Evolutionary conservation across 2,329 filamentous ascomycete species (phyloP).

Genomic region (Fusarium sp.): DNA sequence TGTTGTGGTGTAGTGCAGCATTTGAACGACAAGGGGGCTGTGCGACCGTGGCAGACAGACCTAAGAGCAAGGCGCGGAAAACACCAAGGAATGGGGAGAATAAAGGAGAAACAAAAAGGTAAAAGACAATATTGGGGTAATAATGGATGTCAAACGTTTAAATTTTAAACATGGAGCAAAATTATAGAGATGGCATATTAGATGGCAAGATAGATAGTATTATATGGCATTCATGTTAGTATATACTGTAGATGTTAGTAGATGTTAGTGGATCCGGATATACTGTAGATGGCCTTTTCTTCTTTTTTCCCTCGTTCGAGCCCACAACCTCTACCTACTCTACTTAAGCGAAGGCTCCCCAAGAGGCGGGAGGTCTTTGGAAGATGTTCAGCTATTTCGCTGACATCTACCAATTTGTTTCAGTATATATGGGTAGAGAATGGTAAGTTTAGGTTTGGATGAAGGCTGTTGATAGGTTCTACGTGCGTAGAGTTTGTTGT

Average conservation of each 20-base stretch:
- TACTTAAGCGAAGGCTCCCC: too few species aligned
- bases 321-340: too few species aligned
- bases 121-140: not conserved
- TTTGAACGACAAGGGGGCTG: not conserved
- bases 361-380: too few species aligned
- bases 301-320: too few species aligned
- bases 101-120: fast-evolving
- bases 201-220: not conserved
- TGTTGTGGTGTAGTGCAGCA: not conserved
- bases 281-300: too few species aligned
- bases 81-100: not conserved
- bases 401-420: too few species aligned
- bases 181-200: not conserved
- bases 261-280: too few species aligned
- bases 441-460: not conserved
- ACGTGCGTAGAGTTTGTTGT: fast-evolving
- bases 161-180: not conserved
- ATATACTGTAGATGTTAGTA: not conserved
- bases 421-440: too few species aligned
- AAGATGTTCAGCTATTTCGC: too few species aligned
- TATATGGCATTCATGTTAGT: not conserved
- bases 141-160: not conserved
- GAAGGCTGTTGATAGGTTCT: not conserved
- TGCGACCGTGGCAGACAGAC: not conserved
- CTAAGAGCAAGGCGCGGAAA: not conserved